Base-by-base conservation (phyloP, 345 rosid genomes). In the Theobroma cacao region DNA sequence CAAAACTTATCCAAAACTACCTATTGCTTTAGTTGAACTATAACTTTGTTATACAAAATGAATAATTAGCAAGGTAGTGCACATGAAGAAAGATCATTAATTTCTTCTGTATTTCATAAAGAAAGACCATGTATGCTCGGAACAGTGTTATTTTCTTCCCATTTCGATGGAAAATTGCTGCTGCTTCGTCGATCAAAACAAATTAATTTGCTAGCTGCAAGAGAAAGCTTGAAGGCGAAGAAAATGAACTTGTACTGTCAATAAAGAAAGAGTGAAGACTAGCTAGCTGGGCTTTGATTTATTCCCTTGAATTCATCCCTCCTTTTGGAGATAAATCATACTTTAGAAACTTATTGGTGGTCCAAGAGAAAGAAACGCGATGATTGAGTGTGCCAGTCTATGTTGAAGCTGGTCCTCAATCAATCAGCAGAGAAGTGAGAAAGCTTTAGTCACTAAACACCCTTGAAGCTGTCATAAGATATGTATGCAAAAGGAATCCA, bases 401-500 rank as follows among this genome's bases (percentile, higher is more conserved):
- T 9, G 31, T 24, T 56, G 31, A 30, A 60, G 67, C 41, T 62
- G 65, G 38, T 61, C 67, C 67, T 62, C 67, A 15, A 62, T 17
- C 22, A 40, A 62, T 31, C n/a, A 33, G 24, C 11, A 43, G 22
- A 10, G n/a, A 60, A 22, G 24, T 74, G 13, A 50, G 63, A 75
- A 74, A 56, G 71, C 43, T 36, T 40, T 61, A 33, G 58, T 71
- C 59, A 30, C 13, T 47, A 40, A 60, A 31, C 66, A 10, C 22
- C 40, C 34, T 72, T 38, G 58, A 63, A 60, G 77, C 45, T 62
- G 67, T 77, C 53, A 60, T 30, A n/a, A 1, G 78, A 61, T 18
- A 50, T 71, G 43, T 71, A 71, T 41, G 31, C 40, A 52, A 18
- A 76, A 53, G 70, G 45, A 70, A 43, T 60, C 73, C 77, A 76